phyloP scores from a whole-genome alignment of 257 asterid genomes.

The Nicotiana otophora region DNA sequence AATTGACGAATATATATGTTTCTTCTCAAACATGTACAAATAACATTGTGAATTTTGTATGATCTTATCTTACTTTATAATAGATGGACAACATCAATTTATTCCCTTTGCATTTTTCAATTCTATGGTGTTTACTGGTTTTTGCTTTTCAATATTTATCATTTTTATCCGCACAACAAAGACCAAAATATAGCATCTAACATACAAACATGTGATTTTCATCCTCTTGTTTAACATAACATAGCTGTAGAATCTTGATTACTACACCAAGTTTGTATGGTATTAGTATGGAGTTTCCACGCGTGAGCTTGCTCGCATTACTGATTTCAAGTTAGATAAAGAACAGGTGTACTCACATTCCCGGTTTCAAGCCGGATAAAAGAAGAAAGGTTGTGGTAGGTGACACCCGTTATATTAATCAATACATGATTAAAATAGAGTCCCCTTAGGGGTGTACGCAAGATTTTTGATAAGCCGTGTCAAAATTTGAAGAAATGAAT shows the following conservation, averaged over 20 bases:
- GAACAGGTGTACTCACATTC: too few relatives aligned
- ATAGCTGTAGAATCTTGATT: not conserved
- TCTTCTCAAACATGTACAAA: slow-evolving; percentile 7
- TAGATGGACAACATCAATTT: not conserved
- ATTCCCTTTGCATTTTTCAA: not conserved
- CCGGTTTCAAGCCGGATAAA: too few relatives aligned
- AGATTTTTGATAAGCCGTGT: too few relatives aligned
- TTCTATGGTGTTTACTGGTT: not conserved
- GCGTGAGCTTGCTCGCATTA: not conserved
- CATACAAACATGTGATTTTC: not conserved
- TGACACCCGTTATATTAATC: too few relatives aligned
- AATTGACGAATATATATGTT: not conserved
- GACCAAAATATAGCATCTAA: not conserved
- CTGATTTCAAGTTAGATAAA: not conserved
- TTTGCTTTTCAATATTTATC: not conserved
- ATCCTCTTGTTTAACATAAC: not conserved
- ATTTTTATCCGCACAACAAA: not conserved
- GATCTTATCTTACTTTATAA: not conserved
- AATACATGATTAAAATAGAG: too few relatives aligned
- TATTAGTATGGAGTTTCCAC: not conserved
- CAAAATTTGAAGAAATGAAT: too few relatives aligned
- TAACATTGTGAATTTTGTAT: slow-evolving; percentile 1
- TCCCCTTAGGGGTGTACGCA: too few relatives aligned
- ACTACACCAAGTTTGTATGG: not conserved
- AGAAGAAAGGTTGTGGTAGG: too few relatives aligned